These are phyloP conservation scores for Chaetothyriales sp. DNA, from an alignment of 2,329 filamentous ascomycete genomes.

Conservation along the genomic window DNA sequence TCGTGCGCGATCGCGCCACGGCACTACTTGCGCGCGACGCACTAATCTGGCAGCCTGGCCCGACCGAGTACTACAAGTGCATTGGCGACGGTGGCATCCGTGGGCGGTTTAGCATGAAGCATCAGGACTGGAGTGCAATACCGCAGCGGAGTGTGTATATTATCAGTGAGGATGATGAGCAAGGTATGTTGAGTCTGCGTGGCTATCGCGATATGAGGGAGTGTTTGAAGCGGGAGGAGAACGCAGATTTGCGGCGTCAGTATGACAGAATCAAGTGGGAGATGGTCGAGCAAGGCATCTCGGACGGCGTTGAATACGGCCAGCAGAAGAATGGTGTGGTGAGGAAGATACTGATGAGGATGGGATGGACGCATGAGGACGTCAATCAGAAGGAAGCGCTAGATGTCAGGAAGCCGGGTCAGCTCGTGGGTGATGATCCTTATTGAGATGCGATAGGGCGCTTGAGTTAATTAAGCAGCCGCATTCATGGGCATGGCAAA, in stretches of 20 bases:
- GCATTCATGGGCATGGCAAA: too few relatives aligned
- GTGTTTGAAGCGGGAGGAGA: slow-evolving; percentile 1
- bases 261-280: slow-evolving; percentile 15
- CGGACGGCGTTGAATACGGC: slow-evolving; percentile 13
- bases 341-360: slow-evolving; percentile 7
- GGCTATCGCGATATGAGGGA: slow-evolving; percentile 5
- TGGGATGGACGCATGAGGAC: slow-evolving; percentile 10
- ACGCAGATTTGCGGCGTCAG: slow-evolving; percentile 10
- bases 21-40: slow-evolving; percentile 9
- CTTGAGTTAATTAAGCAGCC: too few relatives aligned
- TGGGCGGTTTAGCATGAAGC: slow-evolving; percentile 15
- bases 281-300: slow-evolving; percentile 11
- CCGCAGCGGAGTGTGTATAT: slow-evolving; percentile 16
- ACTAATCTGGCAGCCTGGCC: slow-evolving; percentile 10
- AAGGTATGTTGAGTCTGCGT: slow-evolving; percentile 12
- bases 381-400: slow-evolving; percentile 19
- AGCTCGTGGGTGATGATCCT: background rate
- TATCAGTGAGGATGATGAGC: slow-evolving; percentile 6
- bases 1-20: slow-evolving; percentile 7
- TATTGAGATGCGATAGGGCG: background rate
- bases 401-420: slow-evolving; percentile 26
- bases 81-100: slow-evolving; percentile 17
- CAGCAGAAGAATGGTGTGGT: slow-evolving; percentile 10
- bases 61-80: slow-evolving; percentile 14
- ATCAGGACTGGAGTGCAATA: background rate